Evolutionary conservation across 306 rosid genomes (phyloP).

Genomic region (Pyrus pyrifolia): DNA sequence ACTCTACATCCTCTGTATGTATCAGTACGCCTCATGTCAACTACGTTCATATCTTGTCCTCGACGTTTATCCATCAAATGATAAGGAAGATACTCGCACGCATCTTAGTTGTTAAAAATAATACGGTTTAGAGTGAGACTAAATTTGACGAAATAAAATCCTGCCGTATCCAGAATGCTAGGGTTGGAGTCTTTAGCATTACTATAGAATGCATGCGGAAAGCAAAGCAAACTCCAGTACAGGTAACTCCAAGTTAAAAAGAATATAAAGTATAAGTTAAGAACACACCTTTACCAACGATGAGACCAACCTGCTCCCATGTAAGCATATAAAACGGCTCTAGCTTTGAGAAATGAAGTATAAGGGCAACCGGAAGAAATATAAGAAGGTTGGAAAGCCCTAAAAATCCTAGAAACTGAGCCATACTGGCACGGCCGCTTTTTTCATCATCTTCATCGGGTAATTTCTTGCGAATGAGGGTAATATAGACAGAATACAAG

Average conservation of each 20-base stretch:
- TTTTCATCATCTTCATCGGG: conserved; percentile 68
- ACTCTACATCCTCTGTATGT: not conserved
- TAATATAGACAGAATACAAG: conserved; percentile 75
- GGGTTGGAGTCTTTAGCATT: too few species aligned
- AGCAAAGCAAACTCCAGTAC: not conserved
- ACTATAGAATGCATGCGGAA: not conserved
- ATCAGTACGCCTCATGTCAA: not conserved
- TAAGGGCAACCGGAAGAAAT: conserved; percentile 70
- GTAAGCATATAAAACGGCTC: conserved; percentile 65
- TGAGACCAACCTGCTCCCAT: conserved; percentile 73
- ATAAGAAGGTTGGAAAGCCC: conserved; percentile 75
- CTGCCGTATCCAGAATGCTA: not conserved
- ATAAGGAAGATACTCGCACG: not conserved
- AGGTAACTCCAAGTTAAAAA: not conserved
- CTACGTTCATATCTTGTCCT: too few species aligned
- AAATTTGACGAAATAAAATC: not conserved
- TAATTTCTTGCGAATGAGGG: conserved; percentile 83
- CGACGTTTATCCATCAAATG: not conserved
- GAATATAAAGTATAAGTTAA: not conserved
- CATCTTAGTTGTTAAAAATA: not conserved
- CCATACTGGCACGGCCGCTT: conserved; percentile 82
- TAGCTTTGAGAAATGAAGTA: conserved; percentile 47
- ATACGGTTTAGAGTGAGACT: not conserved
- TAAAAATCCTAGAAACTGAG: conserved; percentile 83
- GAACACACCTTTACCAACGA: conserved; percentile 83